phyloP scores from a whole-genome alignment of 2,329 filamentous ascomycete species.

The Volutella citrinella region DNA sequence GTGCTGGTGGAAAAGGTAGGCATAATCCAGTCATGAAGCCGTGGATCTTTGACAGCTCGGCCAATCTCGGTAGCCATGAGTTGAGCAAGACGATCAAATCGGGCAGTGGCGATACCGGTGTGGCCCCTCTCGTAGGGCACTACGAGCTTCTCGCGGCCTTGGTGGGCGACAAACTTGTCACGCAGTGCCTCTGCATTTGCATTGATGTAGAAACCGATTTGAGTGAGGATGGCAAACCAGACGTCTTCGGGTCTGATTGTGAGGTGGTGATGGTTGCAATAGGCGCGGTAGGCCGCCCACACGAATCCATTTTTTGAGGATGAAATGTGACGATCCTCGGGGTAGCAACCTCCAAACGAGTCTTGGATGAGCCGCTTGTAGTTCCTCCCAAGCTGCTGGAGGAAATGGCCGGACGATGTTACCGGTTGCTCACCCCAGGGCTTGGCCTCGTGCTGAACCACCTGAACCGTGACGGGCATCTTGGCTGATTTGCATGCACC shows the following conservation, averaged over 20 bases:
- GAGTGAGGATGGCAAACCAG: slow-evolving; percentile 49
- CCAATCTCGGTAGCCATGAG: slow-evolving; percentile 37
- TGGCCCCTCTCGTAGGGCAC: no score
- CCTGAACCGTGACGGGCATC: no score
- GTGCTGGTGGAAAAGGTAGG: slow-evolving; percentile 51
- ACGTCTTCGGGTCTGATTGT: slow-evolving; percentile 49
- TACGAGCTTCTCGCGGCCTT: slow-evolving; percentile 25
- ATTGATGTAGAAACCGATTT: slow-evolving; percentile 46
- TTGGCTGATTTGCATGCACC: no score
- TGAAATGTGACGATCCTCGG: no score
- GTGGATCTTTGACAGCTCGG: slow-evolving; percentile 32
- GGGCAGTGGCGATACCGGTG: no score
- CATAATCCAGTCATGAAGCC: slow-evolving; percentile 45
- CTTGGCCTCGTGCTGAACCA: no score
- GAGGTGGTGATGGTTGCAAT: slow-evolving; percentile 43
- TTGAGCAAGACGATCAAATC: slow-evolving; percentile 27
- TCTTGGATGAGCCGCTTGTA: no score
- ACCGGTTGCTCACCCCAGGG: no score
- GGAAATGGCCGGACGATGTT: no score
- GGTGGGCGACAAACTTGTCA: slow-evolving; percentile 38
- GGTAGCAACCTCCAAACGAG: no score
- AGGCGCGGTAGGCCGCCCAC: slow-evolving; percentile 35
- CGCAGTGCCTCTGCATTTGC: slow-evolving; percentile 43
- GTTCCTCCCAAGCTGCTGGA: no score
- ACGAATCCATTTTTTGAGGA: slow-evolving; percentile 37